These are phyloP conservation scores for Diaporthe ampelina DNA, from an alignment of 2,329 filamentous ascomycete species.

Conservation along the genomic window DNA sequence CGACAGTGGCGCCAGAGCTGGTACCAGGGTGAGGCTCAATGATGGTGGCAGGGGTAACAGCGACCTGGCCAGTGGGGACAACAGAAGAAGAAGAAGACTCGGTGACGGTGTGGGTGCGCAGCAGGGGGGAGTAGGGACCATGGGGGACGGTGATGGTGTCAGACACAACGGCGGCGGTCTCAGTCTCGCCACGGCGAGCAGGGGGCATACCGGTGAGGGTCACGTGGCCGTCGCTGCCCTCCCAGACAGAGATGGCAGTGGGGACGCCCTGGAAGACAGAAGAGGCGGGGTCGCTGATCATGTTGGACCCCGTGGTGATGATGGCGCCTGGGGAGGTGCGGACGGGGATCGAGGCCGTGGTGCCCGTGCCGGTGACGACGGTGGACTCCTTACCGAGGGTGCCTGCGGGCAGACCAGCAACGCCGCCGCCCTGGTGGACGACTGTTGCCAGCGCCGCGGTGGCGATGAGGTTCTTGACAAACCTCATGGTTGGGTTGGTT, in stretches of 20 bases:
- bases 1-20: no score
- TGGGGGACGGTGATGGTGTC: no score
- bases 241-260: no score
- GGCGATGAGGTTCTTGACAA: slow-evolving; percentile 19
- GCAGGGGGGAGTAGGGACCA: no score
- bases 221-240: no score
- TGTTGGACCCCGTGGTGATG: background rate
- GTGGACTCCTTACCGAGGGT: background rate
- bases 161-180: no score
- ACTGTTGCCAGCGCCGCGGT: background rate
- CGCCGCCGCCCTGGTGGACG: slow-evolving; percentile 13
- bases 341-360: background rate
- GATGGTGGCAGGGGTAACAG: background rate
- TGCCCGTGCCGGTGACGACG: background rate
- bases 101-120: background rate
- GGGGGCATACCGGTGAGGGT: no score
- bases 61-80: background rate
- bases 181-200: no score
- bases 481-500: background rate
- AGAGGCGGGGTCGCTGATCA: no score
- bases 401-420: background rate
- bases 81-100: background rate
- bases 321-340: background rate
- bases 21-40: no score
- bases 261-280: no score